Conservation (phyloP, 1,284 basidiomycete species). For the Phylloporus sp. region DNA sequence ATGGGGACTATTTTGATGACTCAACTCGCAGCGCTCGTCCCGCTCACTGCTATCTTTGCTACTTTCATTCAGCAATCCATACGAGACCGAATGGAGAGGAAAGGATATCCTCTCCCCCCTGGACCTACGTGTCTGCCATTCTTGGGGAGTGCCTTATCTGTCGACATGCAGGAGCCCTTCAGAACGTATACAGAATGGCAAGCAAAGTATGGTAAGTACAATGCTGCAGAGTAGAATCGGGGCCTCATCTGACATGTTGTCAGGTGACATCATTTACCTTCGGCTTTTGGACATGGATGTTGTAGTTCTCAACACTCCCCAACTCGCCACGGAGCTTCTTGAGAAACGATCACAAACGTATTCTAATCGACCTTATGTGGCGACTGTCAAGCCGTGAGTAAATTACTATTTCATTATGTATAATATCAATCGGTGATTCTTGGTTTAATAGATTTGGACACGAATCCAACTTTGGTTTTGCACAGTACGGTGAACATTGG, state of each 20-base stretch:
- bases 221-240: background rate
- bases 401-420: too few species aligned
- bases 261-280: slow-evolving; percentile 17
- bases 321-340: slow-evolving; percentile 8
- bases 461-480: slow-evolving; percentile 6
- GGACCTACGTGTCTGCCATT: slow-evolving; percentile 20
- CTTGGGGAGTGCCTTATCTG: slow-evolving; percentile 11
- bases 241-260: too few species aligned
- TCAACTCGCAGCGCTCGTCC: too few species aligned
- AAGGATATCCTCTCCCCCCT: slow-evolving; percentile 13
- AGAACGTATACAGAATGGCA: background rate
- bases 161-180: slow-evolving; percentile 2
- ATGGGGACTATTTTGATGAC: too few species aligned
- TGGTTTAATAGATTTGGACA: slow-evolving; percentile 1
- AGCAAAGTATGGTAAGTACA: slow-evolving; percentile 5
- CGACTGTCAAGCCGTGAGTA: slow-evolving; percentile 11
- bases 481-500: slow-evolving; percentile 12
- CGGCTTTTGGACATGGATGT: slow-evolving; percentile 3
- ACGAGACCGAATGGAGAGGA: background rate
- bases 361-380: slow-evolving; percentile 17
- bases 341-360: slow-evolving; percentile 17
- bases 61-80: slow-evolving; percentile 5
- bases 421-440: background rate
- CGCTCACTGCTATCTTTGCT: too few species aligned
- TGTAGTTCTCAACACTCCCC: slow-evolving; percentile 11